Conservation (phyloP, 495 filamentous ascomycete species). For the Xanthoparmelia taractica region DNA sequence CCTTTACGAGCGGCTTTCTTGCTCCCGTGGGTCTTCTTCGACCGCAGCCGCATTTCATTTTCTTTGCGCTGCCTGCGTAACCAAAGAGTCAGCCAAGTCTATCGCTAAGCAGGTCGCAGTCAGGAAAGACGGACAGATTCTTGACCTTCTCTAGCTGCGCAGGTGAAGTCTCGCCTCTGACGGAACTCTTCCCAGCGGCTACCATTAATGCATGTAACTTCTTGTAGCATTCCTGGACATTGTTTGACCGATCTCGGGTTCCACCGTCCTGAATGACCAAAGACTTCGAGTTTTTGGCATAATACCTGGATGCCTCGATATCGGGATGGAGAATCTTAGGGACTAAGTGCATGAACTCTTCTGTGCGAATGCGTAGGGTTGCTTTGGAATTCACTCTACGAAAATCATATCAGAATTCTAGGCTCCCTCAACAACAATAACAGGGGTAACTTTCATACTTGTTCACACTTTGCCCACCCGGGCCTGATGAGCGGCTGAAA, state of each 20-base stretch:
- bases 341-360: conserved; percentile 51
- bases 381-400: conserved; percentile 87
- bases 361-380: conserved; percentile 57
- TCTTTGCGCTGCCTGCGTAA: conserved; percentile 57
- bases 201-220: conserved; percentile 54
- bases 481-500: conserved; percentile 82
- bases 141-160: conserved; percentile 52
- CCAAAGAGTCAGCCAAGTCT: conserved; percentile 2
- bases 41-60: conserved; percentile 59
- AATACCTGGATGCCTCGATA: conserved; percentile 62
- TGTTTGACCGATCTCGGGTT: conserved; percentile 55
- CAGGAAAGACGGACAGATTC: conserved; percentile 50
- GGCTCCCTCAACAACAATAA: background rate
- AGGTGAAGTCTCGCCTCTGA: conserved; percentile 60
- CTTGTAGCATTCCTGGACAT: conserved; percentile 55
- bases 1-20: conserved; percentile 71
- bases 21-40: conserved; percentile 67
- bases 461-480: conserved; percentile 94
- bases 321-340: conserved; percentile 59
- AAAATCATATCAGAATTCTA: background rate
- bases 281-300: conserved; percentile 52
- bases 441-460: conserved; percentile 55
- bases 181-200: conserved; percentile 41
- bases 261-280: conserved; percentile 63
- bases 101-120: conserved; percentile 25